These are phyloP conservation scores for Triglochin maritima DNA, from an alignment of 106 monocot genomes.

Conservation along the genomic window DNA sequence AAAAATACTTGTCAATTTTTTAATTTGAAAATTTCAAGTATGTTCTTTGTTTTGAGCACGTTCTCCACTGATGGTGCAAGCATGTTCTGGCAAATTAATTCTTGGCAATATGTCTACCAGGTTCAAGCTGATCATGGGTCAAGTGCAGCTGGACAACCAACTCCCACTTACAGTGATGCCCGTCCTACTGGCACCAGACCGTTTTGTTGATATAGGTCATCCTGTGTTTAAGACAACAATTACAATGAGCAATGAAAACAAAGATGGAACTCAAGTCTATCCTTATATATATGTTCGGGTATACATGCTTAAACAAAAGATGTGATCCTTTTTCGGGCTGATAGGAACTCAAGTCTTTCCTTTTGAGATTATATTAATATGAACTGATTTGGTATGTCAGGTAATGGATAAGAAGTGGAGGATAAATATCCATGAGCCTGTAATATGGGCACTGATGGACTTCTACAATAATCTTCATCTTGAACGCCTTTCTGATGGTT, in stretches of 20 bases:
- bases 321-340: not conserved
- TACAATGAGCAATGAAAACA: slow-evolving; percentile 54
- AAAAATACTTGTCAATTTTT: no score
- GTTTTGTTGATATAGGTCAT: slow-evolving; percentile 43
- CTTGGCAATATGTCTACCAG: slow-evolving; percentile 26
- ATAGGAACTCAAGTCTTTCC: not conserved
- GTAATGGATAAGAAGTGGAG: slow-evolving; percentile 82
- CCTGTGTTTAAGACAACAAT: slow-evolving; percentile 88
- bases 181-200: slow-evolving; percentile 72
- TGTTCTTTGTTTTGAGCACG: no score
- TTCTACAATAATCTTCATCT: slow-evolving; percentile 70
- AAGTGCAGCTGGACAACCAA: slow-evolving; percentile 93
- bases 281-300: slow-evolving; percentile 92
- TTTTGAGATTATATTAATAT: not conserved
- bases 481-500: slow-evolving; percentile 42
- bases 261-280: slow-evolving; percentile 76
- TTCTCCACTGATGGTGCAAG: no score
- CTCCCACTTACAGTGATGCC: slow-evolving; percentile 83
- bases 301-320: slow-evolving; percentile 5
- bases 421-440: slow-evolving; percentile 88
- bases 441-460: slow-evolving; percentile 88
- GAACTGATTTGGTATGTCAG: slow-evolving; percentile 19
- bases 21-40: no score
- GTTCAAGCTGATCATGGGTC: slow-evolving; percentile 85
- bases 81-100: not conserved